Base-by-base conservation (phyloP, 331 rosid genomes). In the Acacia concinna region DNA sequence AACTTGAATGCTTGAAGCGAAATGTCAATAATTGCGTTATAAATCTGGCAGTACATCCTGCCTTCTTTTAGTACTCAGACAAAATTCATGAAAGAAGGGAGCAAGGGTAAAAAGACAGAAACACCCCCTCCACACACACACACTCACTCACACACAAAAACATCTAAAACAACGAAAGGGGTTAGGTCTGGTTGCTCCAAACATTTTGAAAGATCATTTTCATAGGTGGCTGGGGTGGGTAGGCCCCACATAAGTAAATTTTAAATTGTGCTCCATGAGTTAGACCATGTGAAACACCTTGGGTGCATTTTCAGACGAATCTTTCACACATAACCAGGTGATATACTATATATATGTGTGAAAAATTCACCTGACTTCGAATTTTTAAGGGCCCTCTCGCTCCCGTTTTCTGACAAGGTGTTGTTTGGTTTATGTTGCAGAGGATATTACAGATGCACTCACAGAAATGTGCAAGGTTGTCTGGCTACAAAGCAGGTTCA, bases 401-500 rank as follows among this genome's bases (percentile, higher is more conserved):
- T 46, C 69, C 71, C 41, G 43, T 44, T 30, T 67, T 35, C 84
- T 65, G 63, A 64, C 70, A 75, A 75, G 59, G 2, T 15, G 31
- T 78, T 63, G 28, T 75, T 38, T 78, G 68, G 17, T 40, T 56
- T 60, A 64, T 43, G 17, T 83, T 88, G 85, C 92, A 93, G 98
- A 80, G 86, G 92, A 51, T 93, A 93, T 77, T 93, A 85, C 51
- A 87, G 98, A 90, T 93, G 98, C 78, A 89, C 94, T 31, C 91
- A 90, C 74, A 80, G 91, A 63, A 49, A 82, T 57, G 73, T 78
- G 35, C 91, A 86, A 82, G 97, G 93, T 27, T 93, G 98, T 43
- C 54, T 82, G 30, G 98, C 98, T 30, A 93, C 97, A 69, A 93
- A 93, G 74, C 94, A 87, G 77, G 98, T 93, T 73, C 98, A 93